Conservation (phyloP, 768 basidiomycete genomes). For the Tephrocybe sp. region DNA sequence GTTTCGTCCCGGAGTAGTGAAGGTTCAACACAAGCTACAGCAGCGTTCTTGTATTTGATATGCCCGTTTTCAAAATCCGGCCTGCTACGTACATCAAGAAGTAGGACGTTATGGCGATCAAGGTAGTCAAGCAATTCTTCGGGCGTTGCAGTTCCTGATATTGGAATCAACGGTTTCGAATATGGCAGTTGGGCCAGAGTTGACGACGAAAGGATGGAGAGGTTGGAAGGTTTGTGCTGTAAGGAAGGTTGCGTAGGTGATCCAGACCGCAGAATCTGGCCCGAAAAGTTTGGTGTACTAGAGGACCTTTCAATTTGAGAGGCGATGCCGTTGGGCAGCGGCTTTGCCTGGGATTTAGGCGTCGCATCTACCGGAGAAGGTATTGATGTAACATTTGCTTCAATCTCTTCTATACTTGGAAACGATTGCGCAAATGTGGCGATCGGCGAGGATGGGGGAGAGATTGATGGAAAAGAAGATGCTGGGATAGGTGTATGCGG, state of each 20-base stretch:
- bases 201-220: constrained; percentile 26
- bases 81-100: constrained; percentile 82
- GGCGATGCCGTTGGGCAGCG: not conserved
- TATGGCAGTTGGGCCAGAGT: constrained; percentile 29
- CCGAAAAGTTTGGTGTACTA: constrained; percentile 66
- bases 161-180: constrained; percentile 48
- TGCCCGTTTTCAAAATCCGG: constrained; percentile 75
- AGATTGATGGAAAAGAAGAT: constrained; percentile 55
- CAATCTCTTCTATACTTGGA: constrained; percentile 74
- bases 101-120: constrained; percentile 55
- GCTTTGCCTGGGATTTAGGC: constrained; percentile 10
- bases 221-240: constrained; percentile 38
- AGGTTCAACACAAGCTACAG: constrained; percentile 85
- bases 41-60: constrained; percentile 49
- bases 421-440: constrained; percentile 65
- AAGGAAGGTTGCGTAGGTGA: constrained; percentile 45
- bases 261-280: constrained; percentile 55
- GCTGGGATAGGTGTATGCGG: constrained; percentile 69
- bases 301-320: constrained; percentile 56
- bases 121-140: constrained; percentile 59
- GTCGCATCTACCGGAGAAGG: constrained; percentile 38
- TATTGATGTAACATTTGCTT: constrained; percentile 49
- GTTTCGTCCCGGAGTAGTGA: constrained; percentile 63
- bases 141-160: constrained; percentile 58
- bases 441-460: constrained; percentile 66